Conservation (phyloP, 768 basidiomycete species). For the Cystobasidiopsis lactophilus region DNA sequence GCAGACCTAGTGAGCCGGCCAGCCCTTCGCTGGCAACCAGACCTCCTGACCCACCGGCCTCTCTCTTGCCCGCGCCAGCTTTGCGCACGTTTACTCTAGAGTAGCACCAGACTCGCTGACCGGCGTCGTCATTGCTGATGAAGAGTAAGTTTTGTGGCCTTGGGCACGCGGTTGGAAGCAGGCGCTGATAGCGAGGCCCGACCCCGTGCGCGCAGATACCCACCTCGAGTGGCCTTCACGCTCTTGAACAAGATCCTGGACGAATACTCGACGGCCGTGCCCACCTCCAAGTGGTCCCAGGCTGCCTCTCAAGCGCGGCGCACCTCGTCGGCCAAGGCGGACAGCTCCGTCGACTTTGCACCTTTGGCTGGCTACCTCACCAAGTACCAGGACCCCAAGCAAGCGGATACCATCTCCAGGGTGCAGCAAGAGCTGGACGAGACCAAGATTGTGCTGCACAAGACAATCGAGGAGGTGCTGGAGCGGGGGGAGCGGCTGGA, state of each 20-base stretch:
- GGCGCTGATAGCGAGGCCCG: no score
- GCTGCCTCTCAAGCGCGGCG: neutral
- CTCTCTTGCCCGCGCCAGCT: slow-evolving; percentile 22
- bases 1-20: slow-evolving; percentile 39
- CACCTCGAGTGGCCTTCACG: slow-evolving; percentile 87
- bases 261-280: slow-evolving; percentile 64
- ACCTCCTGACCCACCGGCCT: no score
- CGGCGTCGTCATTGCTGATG: slow-evolving; percentile 67
- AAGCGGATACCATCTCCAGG: slow-evolving; percentile 94
- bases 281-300: slow-evolving; percentile 37
- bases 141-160: slow-evolving; percentile 30
- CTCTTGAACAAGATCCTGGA: slow-evolving; percentile 79
- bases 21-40: no score
- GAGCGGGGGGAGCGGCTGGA: slow-evolving; percentile 92
- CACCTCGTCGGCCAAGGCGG: slow-evolving; percentile 13
- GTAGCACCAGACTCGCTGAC: slow-evolving; percentile 49
- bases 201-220: slow-evolving; percentile 45
- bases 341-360: slow-evolving; percentile 49
- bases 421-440: slow-evolving; percentile 97
- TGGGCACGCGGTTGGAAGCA: neutral
- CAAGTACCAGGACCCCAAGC: slow-evolving; percentile 90
- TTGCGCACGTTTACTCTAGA: slow-evolving; percentile 78
- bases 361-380: slow-evolving; percentile 52
- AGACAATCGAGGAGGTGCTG: slow-evolving; percentile 93
- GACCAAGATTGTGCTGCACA: slow-evolving; percentile 98